phyloP scores from a whole-genome alignment of 2,329 filamentous ascomycete genomes.

The Raffaelea albimanens region DNA sequence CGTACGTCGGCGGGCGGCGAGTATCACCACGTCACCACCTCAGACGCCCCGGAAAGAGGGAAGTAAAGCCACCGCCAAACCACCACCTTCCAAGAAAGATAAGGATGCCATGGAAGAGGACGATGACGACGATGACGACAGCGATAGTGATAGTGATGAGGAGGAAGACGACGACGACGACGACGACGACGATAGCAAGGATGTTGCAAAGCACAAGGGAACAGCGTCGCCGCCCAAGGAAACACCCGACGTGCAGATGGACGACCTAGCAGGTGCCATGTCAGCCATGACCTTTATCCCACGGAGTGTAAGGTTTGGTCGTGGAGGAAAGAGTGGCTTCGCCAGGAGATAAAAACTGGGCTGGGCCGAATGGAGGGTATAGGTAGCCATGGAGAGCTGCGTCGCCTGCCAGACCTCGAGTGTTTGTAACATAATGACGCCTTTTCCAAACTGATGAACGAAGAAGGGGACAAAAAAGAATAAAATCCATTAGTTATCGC shows the following conservation, averaged over 20 bases:
- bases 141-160: background rate
- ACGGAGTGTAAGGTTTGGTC: constrained; percentile 55
- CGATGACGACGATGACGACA: background rate
- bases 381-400: no score
- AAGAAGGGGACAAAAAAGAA: background rate
- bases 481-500: no score
- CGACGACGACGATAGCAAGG: background rate
- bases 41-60: background rate
- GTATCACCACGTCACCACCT: background rate
- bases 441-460: background rate
- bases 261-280: constrained; percentile 57
- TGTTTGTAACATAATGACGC: no score
- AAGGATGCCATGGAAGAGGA: background rate
- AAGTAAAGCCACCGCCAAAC: background rate
- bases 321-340: constrained; percentile 43
- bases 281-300: constrained; percentile 64
- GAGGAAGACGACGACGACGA: background rate
- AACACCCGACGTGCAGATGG: constrained; percentile 31
- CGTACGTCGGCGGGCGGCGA: background rate
- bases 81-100: background rate
- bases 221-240: background rate
- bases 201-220: background rate
- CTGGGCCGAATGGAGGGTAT: no score
- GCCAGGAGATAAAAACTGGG: constrained; percentile 33
- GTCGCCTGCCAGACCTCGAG: no score